These are phyloP conservation scores for Lindgomyces ingoldianus DNA, from an alignment of 495 filamentous ascomycete species.

Conservation along the genomic window DNA sequence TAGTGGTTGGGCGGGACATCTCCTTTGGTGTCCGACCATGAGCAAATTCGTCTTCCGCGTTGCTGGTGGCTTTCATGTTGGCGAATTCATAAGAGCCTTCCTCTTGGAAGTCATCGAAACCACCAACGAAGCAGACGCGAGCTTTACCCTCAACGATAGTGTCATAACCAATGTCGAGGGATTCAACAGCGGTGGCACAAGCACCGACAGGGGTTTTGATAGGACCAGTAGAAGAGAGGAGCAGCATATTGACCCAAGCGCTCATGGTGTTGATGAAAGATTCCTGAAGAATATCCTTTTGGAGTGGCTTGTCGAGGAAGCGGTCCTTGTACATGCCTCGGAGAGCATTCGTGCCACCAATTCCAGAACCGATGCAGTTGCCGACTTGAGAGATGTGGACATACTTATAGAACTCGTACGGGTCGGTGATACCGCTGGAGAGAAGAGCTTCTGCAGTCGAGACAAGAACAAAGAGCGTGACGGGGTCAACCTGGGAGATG, in stretches of 20 bases:
- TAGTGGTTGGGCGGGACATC: slow-evolving; percentile 97
- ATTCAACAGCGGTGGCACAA: slow-evolving; percentile 96
- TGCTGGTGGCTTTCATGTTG: slow-evolving; percentile 99
- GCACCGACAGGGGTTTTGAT: slow-evolving; percentile 99
- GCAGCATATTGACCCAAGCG: slow-evolving; percentile 98
- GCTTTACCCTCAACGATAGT: slow-evolving; percentile 98
- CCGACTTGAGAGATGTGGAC: slow-evolving; percentile 97
- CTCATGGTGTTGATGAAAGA: slow-evolving; percentile 99
- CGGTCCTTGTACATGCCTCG: slow-evolving; percentile 98
- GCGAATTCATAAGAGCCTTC: slow-evolving; percentile 99
- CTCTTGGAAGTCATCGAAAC: slow-evolving; percentile 98
- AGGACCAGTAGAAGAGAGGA: slow-evolving; percentile 93
- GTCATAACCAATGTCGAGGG: slow-evolving; percentile 95
- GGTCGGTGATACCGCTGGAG: slow-evolving; percentile 95
- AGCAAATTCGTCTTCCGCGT: slow-evolving; percentile 91
- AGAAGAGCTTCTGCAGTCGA: slow-evolving; percentile 89
- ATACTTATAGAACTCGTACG: slow-evolving; percentile 99
- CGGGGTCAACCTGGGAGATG: slow-evolving; percentile 93
- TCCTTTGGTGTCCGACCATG: slow-evolving; percentile 93
- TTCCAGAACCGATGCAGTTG: slow-evolving; percentile 97
- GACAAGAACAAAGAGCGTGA: slow-evolving; percentile 91
- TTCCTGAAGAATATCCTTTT: slow-evolving; percentile 98
- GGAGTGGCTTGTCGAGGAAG: slow-evolving; percentile 93
- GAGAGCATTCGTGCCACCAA: slow-evolving; percentile 88
- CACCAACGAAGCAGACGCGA: slow-evolving; percentile 93